Conservation (phyloP, 331 rosid species). For the Phaseolus coccineus region DNA sequence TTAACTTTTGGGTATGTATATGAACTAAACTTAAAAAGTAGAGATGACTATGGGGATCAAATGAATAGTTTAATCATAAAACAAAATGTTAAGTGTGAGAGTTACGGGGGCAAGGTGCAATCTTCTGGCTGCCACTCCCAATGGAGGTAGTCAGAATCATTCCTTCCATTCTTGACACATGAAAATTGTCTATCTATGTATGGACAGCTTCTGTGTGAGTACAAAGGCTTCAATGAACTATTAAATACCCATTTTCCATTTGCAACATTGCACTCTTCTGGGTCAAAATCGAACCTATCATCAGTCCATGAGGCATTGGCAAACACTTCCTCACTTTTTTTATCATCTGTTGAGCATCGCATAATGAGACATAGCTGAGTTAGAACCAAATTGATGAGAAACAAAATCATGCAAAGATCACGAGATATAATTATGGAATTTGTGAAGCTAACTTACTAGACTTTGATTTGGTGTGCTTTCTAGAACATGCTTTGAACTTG, state of each 20-base stretch:
- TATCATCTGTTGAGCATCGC: conserved; percentile 47
- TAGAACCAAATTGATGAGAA: conserved; percentile 4
- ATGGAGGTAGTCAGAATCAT: conserved; percentile 72
- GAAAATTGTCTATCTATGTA: conserved; percentile 89
- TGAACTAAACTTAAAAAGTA: no score
- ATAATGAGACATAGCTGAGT: neutral
- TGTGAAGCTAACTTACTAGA: conserved; percentile 60
- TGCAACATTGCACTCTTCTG: conserved; percentile 85
- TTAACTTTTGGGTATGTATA: no score
- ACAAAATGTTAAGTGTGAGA: neutral
- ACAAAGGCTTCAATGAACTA: conserved; percentile 70
- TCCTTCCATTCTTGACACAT: conserved; percentile 83
- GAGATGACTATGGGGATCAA: no score
- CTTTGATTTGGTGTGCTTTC: conserved; percentile 51
- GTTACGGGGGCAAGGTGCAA: conserved; percentile 80
- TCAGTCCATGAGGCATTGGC: conserved; percentile 58
- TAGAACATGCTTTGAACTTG: conserved; percentile 70
- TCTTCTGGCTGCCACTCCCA: conserved; percentile 99
- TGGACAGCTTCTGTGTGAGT: conserved; percentile 81
- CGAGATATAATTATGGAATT: neutral
- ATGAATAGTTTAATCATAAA: neutral
- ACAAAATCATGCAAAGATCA: neutral
- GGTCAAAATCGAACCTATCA: conserved; percentile 89
- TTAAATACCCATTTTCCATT: conserved; percentile 93
- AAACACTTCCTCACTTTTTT: conserved; percentile 53